Conservation (phyloP, 2,329 filamentous ascomycete genomes). For the Phoma sp. region DNA sequence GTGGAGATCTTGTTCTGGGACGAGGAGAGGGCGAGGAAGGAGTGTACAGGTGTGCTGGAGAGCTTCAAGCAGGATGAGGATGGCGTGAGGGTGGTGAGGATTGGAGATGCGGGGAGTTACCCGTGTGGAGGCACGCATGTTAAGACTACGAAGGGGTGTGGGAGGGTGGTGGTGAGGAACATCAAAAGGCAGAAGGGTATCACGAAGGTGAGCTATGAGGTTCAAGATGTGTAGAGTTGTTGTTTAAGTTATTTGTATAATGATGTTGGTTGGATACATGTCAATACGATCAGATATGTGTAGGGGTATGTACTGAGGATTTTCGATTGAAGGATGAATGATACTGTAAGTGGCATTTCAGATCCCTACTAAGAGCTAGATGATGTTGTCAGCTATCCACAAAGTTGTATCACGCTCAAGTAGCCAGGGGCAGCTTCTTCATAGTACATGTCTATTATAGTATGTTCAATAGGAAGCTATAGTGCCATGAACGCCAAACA, state of each 20-base stretch:
- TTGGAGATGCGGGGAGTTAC: conserved; percentile 71
- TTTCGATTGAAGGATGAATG: no score
- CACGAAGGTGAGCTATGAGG: conserved; percentile 61
- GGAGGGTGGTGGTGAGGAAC: conserved; percentile 69
- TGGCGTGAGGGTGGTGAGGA: conserved; percentile 67
- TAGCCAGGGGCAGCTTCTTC: no score
- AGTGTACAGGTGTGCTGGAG: conserved; percentile 48
- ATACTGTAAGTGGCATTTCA: no score
- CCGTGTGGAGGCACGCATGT: conserved; percentile 80
- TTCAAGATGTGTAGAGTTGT: conserved; percentile 24
- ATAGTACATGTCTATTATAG: not conserved
- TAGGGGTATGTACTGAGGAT: no score
- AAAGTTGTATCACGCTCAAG: no score
- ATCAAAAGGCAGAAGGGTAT: conserved; percentile 69
- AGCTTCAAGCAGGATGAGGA: conserved; percentile 44
- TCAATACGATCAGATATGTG: no score
- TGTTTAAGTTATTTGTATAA: no score
- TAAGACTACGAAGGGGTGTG: conserved; percentile 62
- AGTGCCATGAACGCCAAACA: not conserved
- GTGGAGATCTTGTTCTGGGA: conserved; percentile 69
- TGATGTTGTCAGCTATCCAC: no score
- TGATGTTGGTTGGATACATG: no score
- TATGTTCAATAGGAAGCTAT: not conserved
- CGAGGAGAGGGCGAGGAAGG: conserved; percentile 62
- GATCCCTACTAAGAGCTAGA: no score